Conservation (phyloP, 345 rosid species). For the Salix dunnii region DNA sequence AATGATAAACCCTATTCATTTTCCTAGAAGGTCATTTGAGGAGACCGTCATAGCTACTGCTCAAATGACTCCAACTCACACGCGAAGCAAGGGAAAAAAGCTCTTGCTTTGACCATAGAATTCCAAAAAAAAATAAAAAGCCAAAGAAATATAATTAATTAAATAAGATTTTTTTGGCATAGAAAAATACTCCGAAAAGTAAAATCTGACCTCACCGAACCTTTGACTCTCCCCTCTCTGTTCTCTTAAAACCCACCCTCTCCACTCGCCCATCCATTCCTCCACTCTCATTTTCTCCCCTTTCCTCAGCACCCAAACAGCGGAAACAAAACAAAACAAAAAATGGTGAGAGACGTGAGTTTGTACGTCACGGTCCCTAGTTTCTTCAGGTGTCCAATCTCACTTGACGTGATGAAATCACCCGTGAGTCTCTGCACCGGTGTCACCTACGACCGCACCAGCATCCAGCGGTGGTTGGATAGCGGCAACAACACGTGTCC, state of each 20-base stretch:
- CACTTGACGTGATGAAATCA: conserved; percentile 88
- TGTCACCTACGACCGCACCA: conserved; percentile 84
- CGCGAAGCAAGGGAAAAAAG: neutral
- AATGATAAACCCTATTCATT: too few species aligned
- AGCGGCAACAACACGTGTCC: conserved; percentile 89
- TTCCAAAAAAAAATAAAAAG: conserved; percentile 7
- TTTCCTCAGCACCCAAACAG: conserved; percentile 28
- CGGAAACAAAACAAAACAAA: neutral
- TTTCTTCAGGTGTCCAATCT: conserved; percentile 87
- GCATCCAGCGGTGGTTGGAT: conserved; percentile 88
- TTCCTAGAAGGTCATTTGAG: too few species aligned
- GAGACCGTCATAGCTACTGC: too few species aligned
- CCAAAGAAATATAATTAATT: neutral
- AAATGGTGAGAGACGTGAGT: conserved; percentile 57
- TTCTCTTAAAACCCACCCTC: conserved; percentile 43
- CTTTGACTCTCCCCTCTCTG: conserved; percentile 42
- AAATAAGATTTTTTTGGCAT: neutral
- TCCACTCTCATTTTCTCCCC: conserved; percentile 14
- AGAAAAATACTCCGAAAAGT: conserved; percentile 20
- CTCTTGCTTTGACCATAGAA: conserved; percentile 41
- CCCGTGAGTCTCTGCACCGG: conserved; percentile 96
- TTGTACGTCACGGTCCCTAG: conserved; percentile 68
- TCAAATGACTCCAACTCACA: neutral
- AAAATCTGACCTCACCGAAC: conserved; percentile 43
- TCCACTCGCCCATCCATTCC: neutral